A percentile compares a stretch with the other conserved stretches of the same genome.
Evolutionary conservation across 2,329 filamentous ascomycete species (phyloP).

Genomic region (Fusarium sp.): DNA sequence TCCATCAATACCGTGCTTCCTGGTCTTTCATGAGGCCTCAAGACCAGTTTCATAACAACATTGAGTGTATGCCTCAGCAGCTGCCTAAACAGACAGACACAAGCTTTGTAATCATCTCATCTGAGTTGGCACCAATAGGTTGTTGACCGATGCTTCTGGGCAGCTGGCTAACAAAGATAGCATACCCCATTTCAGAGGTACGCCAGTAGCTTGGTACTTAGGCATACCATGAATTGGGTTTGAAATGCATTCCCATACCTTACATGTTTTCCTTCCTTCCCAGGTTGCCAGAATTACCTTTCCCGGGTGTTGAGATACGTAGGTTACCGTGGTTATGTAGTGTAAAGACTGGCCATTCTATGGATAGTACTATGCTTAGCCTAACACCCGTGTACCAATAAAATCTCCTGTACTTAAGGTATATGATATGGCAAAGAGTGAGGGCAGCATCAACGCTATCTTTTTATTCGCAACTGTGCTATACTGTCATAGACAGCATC

Average conservation of each 20-base stretch:
- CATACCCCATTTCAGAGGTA: background rate
- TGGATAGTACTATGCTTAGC: background rate
- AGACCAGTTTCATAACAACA: background rate
- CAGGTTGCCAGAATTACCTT: background rate
- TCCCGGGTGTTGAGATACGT: background rate
- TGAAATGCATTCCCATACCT: background rate
- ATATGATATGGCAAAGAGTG: background rate
- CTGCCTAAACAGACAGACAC: background rate
- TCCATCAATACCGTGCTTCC: background rate
- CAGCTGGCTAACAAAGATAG: background rate
- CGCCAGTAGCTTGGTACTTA: background rate
- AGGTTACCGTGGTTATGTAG: background rate
- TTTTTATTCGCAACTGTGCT: background rate
- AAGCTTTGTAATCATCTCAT: slow-evolving; percentile 19
- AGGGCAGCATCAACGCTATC: background rate
- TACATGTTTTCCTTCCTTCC: background rate
- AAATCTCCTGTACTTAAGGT: background rate
- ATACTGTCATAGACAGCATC: background rate
- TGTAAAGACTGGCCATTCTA: background rate
- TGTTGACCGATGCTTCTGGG: background rate
- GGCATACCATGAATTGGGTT: background rate
- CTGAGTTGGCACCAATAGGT: slow-evolving; percentile 12
- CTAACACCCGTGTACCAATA: background rate
- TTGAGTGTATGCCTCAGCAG: slow-evolving; percentile 1
- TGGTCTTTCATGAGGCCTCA: background rate